Conservation (phyloP, 495 filamentous ascomycete species). For the Penicillium chermesinum region DNA sequence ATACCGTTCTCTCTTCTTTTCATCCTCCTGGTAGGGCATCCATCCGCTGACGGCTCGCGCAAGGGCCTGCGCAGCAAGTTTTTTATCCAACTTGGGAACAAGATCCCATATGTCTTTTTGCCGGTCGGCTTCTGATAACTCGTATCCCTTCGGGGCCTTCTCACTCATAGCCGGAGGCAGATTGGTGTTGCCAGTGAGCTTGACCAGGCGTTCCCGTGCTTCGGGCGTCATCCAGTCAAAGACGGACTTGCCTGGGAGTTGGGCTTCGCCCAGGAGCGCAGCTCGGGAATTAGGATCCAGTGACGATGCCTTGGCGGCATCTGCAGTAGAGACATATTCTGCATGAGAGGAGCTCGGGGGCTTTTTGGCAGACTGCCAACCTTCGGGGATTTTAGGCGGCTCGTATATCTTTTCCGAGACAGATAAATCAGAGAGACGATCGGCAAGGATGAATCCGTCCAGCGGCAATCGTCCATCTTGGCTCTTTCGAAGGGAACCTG, state of each 20-base stretch:
- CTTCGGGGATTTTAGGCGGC: conserved; percentile 68
- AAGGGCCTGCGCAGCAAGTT: conserved; percentile 68
- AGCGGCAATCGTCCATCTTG: conserved; percentile 84
- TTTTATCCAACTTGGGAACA: conserved; percentile 70
- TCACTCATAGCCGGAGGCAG: conserved; percentile 76
- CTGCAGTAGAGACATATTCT: conserved; percentile 62
- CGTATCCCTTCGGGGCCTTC: conserved; percentile 58
- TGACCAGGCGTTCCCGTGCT: conserved; percentile 69
- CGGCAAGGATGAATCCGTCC: conserved; percentile 77
- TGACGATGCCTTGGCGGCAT: conserved; percentile 67
- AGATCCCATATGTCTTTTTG: conserved; percentile 55
- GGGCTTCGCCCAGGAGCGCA: conserved; percentile 72
- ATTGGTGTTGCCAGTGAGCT: conserved; percentile 67
- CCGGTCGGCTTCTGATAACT: conserved; percentile 53
- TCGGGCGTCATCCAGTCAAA: conserved; percentile 89
- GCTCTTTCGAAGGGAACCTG: conserved; percentile 65
- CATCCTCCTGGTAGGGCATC: conserved; percentile 84
- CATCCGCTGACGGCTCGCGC: conserved; percentile 66
- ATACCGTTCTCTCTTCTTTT: conserved; percentile 72
- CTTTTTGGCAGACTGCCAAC: conserved; percentile 66
- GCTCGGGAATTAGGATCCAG: conserved; percentile 78
- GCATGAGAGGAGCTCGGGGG: conserved; percentile 28
- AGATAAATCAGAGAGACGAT: conserved; percentile 47
- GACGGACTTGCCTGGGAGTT: conserved; percentile 85
- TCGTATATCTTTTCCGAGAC: conserved; percentile 61